Percentiles rank a stretch among this genome's conserved stretches.
Conservation (phyloP, 768 basidiomycete genomes). For the Boletellus sp. region DNA sequence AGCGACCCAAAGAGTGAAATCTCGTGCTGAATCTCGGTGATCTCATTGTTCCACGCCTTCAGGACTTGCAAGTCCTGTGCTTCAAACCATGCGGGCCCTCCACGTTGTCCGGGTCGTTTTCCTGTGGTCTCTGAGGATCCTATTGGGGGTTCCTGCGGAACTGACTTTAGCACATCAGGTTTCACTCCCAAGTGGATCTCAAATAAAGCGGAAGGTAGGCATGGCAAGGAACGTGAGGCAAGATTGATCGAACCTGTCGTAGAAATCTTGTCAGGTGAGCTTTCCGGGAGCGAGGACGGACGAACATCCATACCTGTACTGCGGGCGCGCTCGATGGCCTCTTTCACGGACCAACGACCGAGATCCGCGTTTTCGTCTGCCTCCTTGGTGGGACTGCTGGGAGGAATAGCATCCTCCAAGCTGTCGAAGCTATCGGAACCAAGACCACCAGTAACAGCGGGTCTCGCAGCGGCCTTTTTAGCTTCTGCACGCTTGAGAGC, state of each 20-base stretch:
- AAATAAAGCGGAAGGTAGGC: constrained; percentile 74
- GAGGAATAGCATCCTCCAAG: constrained; percentile 49
- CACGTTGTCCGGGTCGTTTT: constrained; percentile 41
- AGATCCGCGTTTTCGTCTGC: constrained; percentile 46
- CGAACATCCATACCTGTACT: constrained; percentile 58
- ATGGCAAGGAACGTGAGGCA: constrained; percentile 65
- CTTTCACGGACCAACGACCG: constrained; percentile 64
- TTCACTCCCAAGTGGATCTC: constrained; percentile 76
- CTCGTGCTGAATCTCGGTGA: constrained; percentile 75
- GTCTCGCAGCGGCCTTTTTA: constrained; percentile 47
- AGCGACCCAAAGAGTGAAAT: constrained; percentile 81
- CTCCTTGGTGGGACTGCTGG: constrained; percentile 22
- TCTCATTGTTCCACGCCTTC: constrained; percentile 80
- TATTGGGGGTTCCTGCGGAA: constrained; percentile 55
- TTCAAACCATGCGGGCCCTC: constrained; percentile 71
- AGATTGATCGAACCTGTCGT: constrained; percentile 69
- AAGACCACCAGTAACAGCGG: constrained; percentile 23
- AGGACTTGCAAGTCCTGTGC: constrained; percentile 72
- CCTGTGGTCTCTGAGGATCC: constrained; percentile 34
- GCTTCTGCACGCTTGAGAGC: constrained; percentile 76
- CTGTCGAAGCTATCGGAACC: constrained; percentile 37
- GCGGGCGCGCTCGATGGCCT: constrained; percentile 74
- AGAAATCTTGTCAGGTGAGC: constrained; percentile 45
- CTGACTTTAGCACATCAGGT: constrained; percentile 64
- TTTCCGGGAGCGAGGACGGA: constrained; percentile 33